phyloP scores from a whole-genome alignment of 2,329 filamentous ascomycete species.

The Alternaria arbusti region DNA sequence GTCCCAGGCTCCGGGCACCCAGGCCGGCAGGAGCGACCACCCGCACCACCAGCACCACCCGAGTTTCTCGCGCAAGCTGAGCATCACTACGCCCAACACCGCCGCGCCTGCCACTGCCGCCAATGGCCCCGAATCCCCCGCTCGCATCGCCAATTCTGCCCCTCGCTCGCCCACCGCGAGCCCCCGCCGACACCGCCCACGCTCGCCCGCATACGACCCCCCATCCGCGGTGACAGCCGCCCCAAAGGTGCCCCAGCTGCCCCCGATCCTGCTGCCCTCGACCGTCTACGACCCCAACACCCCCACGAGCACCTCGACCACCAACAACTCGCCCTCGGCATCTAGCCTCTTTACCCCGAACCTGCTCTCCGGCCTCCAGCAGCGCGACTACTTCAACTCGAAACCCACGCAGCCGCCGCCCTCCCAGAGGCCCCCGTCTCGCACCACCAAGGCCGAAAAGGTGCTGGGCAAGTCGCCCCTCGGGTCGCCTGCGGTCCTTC shows the following conservation, averaged over 20 bases:
- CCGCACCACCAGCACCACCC: constrained; percentile 30
- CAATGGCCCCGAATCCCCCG: constrained; percentile 46
- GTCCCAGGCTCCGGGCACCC: constrained; percentile 61
- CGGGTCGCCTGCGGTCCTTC: constrained; percentile 43
- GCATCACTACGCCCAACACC: constrained; percentile 46
- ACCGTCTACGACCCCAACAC: constrained; percentile 48
- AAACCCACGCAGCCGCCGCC: constrained; percentile 28
- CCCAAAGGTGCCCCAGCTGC: constrained; percentile 40
- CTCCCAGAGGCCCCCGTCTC: constrained; percentile 37
- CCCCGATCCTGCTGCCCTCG: constrained; percentile 39
- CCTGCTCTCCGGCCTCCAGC: constrained; percentile 28
- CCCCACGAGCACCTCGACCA: constrained; percentile 37
- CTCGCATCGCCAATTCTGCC: constrained; percentile 26
- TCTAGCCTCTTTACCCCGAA: constrained; percentile 43
- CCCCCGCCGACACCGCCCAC: constrained; percentile 40
- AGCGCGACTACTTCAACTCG: constrained; percentile 50
- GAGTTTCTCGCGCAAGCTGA: constrained; percentile 48
- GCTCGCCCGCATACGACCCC: constrained; percentile 42
- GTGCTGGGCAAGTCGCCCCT: constrained; percentile 43
- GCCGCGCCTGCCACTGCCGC: constrained; percentile 20
- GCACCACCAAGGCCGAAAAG: constrained; percentile 33
- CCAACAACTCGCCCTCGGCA: constrained; percentile 41
- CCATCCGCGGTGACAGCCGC: constrained; percentile 40
- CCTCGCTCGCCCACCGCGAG: constrained; percentile 48
- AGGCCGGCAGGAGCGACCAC: constrained; percentile 42